A percentile compares a stretch with the other conserved stretches of the same genome.
phyloP scores from a whole-genome alignment of 2,329 filamentous ascomycete species.

The Ilyonectria robusta region DNA sequence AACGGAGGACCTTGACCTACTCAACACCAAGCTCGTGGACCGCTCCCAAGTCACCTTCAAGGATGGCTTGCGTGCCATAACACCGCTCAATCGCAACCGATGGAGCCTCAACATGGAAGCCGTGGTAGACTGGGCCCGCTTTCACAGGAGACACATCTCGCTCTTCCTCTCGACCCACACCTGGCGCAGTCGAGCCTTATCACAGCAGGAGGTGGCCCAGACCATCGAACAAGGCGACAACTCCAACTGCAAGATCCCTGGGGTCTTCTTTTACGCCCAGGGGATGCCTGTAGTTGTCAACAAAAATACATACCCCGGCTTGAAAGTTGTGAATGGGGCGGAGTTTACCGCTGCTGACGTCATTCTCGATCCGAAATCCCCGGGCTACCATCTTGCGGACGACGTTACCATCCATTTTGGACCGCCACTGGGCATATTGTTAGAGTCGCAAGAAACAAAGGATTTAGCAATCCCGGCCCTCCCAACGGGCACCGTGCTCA shows the following conservation, averaged over 20 bases:
- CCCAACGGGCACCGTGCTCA: neutral
- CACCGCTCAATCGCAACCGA: constrained; percentile 29
- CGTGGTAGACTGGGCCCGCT: constrained; percentile 24
- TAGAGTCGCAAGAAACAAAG: constrained; percentile 25
- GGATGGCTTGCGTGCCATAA: constrained; percentile 31
- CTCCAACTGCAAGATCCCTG: constrained; percentile 28
- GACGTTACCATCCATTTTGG: constrained; percentile 28
- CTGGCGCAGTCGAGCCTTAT: neutral
- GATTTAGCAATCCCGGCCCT: neutral
- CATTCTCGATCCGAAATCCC: constrained; percentile 29
- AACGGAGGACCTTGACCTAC: no score
- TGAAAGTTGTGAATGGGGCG: constrained; percentile 29
- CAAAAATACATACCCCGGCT: constrained; percentile 33
- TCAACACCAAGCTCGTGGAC: no score
- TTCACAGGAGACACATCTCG: constrained; percentile 11
- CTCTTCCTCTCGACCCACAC: neutral
- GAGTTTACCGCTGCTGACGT: constrained; percentile 31
- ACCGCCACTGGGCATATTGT: constrained; percentile 29
- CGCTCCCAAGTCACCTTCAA: constrained; percentile 30
- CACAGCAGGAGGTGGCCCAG: constrained; percentile 16
- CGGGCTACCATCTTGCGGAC: constrained; percentile 26
- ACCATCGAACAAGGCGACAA: constrained; percentile 29
- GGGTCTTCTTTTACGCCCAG: constrained; percentile 32
- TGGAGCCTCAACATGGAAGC: constrained; percentile 26
- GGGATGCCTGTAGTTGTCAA: constrained; percentile 33